Base-by-base conservation (phyloP, 768 basidiomycete species). In the Clavulina sp. region DNA sequence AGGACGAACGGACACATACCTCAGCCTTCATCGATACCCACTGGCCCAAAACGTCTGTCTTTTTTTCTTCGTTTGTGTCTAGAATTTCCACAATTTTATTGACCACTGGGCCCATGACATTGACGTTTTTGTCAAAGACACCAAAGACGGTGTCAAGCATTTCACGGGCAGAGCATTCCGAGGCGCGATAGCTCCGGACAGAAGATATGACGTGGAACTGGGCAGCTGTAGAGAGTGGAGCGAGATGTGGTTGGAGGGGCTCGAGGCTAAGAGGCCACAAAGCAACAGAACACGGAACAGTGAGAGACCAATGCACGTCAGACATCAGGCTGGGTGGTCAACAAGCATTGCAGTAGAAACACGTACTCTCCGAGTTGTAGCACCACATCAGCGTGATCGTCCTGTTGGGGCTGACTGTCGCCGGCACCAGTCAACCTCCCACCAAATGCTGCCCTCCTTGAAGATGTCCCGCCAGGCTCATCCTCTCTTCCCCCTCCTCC, bases 111-210 rank as follows among this genome's bases (percentile, higher is more conserved):
- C 79, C 80, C 0, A 86, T 84, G 29, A 77, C 71, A 49, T 95
- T 88, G 21, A 83, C 62, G 55, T 78, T 68, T 16, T 70, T 64
- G 51, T 81, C 78, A 7, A 84, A 65, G 32, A 83, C 72, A 60
- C 80, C 84, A 80, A 80, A 93, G n/a, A 92, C 70, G 0, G 85
- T 92, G 36, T 80, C 80, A 48, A 96, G 80, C 56, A 96, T 70
- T 63, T 93, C 93, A 3, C 78, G 72, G 2, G 89, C 84, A 36
- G 74, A 77, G 5, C 78, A 76, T 62, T 99, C 92, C 38, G 78
- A 78, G 2, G 72, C 63, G 24, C 76, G 74, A 66, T 82, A 99
- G 28, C 82, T 77, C 6, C 86, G 80, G 31, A 86, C 74, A 26
- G 87, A 80, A 13, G 84, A 75, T 59, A 77, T 80, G 26, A 83